These are phyloP conservation scores for Cercospora sesami DNA, from an alignment of 2,329 filamentous ascomycete genomes.

Conservation along the genomic window DNA sequence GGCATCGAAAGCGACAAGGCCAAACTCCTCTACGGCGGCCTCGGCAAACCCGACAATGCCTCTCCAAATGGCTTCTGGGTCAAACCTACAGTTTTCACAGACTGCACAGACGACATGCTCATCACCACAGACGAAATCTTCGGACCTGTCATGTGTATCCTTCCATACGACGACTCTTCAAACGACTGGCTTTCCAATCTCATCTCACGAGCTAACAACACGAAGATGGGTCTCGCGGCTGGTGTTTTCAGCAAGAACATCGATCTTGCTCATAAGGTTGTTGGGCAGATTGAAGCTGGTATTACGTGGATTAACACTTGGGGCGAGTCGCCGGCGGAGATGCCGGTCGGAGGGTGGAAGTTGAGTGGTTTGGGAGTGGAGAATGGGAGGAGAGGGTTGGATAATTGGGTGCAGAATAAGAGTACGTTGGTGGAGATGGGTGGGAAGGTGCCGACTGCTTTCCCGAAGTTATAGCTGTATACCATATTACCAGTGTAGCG, in stretches of 20 bases:
- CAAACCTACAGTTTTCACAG: slow-evolving; percentile 77
- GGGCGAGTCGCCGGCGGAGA: slow-evolving; percentile 89
- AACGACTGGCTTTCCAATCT: slow-evolving; percentile 63
- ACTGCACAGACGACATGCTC: slow-evolving; percentile 80
- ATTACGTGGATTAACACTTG: slow-evolving; percentile 94
- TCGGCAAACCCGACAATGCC: slow-evolving; percentile 49
- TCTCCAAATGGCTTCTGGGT: slow-evolving; percentile 75
- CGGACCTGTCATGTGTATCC: slow-evolving; percentile 79
- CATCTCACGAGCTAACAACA: slow-evolving; percentile 71
- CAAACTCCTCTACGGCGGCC: slow-evolving; percentile 63
- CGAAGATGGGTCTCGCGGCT: slow-evolving; percentile 75
- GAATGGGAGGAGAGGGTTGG: slow-evolving; percentile 76
- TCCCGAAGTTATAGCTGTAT: slow-evolving; percentile 41
- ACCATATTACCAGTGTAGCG: background rate
- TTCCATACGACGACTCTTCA: slow-evolving; percentile 60
- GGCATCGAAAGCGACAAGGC: slow-evolving; percentile 73
- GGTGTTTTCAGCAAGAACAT: slow-evolving; percentile 80
- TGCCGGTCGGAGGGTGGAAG: slow-evolving; percentile 92
- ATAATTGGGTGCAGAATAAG: slow-evolving; percentile 83
- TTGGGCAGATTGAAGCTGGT: slow-evolving; percentile 72
- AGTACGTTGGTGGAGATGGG: slow-evolving; percentile 84
- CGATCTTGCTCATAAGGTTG: slow-evolving; percentile 69
- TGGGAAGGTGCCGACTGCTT: slow-evolving; percentile 68
- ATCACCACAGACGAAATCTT: slow-evolving; percentile 85
- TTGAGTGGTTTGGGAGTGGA: slow-evolving; percentile 83